Evolutionary conservation across 345 rosid genomes (phyloP), one percentile per base, ranked within the genome.

Genomic region (Brassica juncea): DNA sequence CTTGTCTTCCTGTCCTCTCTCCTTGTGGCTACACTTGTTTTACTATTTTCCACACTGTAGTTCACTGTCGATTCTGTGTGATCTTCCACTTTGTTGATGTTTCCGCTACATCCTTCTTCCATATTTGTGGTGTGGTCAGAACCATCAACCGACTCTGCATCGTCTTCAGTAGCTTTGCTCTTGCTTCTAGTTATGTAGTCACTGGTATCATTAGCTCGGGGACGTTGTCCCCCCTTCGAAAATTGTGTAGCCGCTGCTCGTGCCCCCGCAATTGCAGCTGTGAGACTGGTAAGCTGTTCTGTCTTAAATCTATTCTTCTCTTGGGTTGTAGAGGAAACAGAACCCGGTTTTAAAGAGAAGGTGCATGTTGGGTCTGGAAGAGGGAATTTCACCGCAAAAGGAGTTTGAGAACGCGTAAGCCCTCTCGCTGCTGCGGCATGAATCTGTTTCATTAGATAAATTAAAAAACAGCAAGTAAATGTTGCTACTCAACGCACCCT

Each of bases 251-350:
- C 93, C 5, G 97, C 98, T 69, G 89, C 92, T 80, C 78, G 87
- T 42, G 99, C 99, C 72, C 96, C 93, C 14, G 91, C 96, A 25
- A 91, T 93, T 57, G 97, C 99, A 64, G 88, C 88, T 75, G 65
- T 57, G 30, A 93, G 97, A 80, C 80, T 86, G 0, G 86, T 85
- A 66, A 88, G 85, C 44, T 86, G 77, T 60, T 82, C 89, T 55
- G 59, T 76, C 64, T 64, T 75, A n/a, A 80, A 34, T 59, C 80
- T 31, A 82, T 85, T 83, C 55, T 77, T 82, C 65, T 80, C 75
- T 4, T 77, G 66, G 28, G 21, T 49, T 25, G 16, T 70, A 6
- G 9, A 67, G 8, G 81, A 78, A 58, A 94, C 28, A 32, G 96
- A 91, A 55, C 96, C 96, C 0, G 98, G 97, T 81, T 86, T 90